These are phyloP conservation scores for Thraustochytrium sp. DNA, from an alignment of 352 stramenopile species.

Conservation along the genomic window DNA sequence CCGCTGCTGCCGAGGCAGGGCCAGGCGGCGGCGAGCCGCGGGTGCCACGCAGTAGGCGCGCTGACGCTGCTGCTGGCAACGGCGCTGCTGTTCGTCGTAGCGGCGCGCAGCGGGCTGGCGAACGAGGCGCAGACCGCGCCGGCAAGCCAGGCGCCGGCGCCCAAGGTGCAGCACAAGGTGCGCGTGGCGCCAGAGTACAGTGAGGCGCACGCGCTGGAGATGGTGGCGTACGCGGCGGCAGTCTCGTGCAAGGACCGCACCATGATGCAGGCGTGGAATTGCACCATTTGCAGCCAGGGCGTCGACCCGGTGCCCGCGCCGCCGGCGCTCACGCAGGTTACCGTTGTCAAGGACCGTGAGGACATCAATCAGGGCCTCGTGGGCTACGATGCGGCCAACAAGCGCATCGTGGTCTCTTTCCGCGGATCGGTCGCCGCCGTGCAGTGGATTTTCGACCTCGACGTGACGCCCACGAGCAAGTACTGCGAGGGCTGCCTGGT, in stretches of 20 bases:
- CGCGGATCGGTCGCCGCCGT: not conserved
- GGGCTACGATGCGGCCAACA: not conserved
- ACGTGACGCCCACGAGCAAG: not conserved
- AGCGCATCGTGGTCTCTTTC: slow-evolving; percentile 17
- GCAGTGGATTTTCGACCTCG: slow-evolving; percentile 36
- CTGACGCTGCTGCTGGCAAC: no score
- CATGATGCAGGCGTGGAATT: not conserved
- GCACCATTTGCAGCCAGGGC: not conserved
- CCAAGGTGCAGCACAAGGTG: no score
- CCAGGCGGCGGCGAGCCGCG: no score
- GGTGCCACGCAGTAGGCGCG: no score
- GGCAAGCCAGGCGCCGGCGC: no score
- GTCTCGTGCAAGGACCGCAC: not conserved
- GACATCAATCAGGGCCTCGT: slow-evolving; percentile 34
- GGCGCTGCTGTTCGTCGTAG: no score
- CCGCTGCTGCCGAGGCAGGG: no score
- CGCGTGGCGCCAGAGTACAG: not conserved
- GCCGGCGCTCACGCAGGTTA: not conserved
- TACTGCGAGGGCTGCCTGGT: slow-evolving; percentile 44
- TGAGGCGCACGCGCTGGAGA: not conserved
- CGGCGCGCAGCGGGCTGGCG: no score
- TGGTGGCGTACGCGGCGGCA: slow-evolving; percentile 4
- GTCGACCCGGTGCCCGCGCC: not conserved
- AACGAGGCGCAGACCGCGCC: no score
- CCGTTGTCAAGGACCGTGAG: not conserved